Base-by-base conservation (phyloP, 495 filamentous ascomycete genomes). In the Aspergillus baeticus region DNA sequence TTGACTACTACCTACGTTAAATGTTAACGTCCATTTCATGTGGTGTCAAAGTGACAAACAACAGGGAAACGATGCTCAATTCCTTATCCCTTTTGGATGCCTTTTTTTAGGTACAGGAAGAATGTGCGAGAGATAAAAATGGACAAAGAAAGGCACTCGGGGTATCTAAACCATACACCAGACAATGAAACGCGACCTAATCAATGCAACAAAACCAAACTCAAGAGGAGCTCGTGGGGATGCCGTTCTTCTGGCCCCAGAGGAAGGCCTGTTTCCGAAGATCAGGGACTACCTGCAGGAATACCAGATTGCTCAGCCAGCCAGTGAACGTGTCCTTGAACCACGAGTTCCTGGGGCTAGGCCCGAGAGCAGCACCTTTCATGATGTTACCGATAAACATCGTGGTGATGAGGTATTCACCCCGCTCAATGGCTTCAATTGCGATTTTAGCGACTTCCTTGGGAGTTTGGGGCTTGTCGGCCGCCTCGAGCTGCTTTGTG, bases 401-500 rank as follows among this genome's bases (percentile, higher is more conserved):
- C 15, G 89, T 88, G 5, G 86, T 84, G 35, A 96, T 81, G 60
- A 90, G 70, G 68, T 89, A 89, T 18, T 93, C 78, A 0, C 94
- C 95, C 29, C 72, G 80, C 72, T 98, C 93, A 54, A 98, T 72
- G 4, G 84, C 88, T 29, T 65, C 68, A 18, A 98, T 81, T n/a
- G 87, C 78, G 14, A 77, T 77, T 8, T 63, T 67, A 4, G 94
- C 94, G 7, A 92, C 91, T 55, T 86, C 82, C 5, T 91, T 85
- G 31, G 90, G 85, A 2, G 83, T 88, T 72, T 94, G 90, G 10
- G 81, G 81, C 58, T 84, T 85, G 70, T 98, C 94, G 23, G 76
- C 77, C 61, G 91, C 85, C 73, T 98, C 94, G 55, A 98, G 68
- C 49, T 87, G 81, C 62, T 85, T 79, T 14, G 94, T 96, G 43